These are phyloP conservation scores for Allium fistulosum DNA, from an alignment of 106 monocot genomes.

Conservation along the genomic window DNA sequence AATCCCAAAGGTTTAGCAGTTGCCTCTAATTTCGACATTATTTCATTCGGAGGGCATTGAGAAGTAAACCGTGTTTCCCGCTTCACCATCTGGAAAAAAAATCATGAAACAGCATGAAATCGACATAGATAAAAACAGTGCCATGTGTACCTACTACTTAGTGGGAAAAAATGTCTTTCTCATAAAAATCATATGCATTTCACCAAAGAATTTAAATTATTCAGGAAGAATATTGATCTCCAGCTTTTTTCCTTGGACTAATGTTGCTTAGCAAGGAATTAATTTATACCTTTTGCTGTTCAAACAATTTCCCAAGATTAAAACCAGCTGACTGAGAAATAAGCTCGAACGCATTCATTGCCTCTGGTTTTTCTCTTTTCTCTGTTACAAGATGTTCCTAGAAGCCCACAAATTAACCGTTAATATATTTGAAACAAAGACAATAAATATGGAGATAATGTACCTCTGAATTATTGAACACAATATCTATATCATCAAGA, in stretches of 20 bases:
- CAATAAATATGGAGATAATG: background rate
- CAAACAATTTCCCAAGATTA: conserved; percentile 87
- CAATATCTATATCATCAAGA: conserved; percentile 81
- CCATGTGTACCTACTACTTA: too few relatives aligned
- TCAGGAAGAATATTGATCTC: too few relatives aligned
- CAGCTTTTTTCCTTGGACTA: too few relatives aligned
- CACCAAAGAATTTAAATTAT: too few relatives aligned
- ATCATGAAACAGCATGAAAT: too few relatives aligned
- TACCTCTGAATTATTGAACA: conserved; percentile 81
- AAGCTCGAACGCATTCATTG: conserved; percentile 91
- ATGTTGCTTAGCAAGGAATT: too few relatives aligned
- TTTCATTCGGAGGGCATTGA: conserved; percentile 66
- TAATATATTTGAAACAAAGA: too few relatives aligned
- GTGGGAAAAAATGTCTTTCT: too few relatives aligned
- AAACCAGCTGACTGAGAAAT: conserved; percentile 78
- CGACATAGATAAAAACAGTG: too few relatives aligned
- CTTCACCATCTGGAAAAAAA: conserved; percentile 22
- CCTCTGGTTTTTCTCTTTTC: conserved; percentile 75
- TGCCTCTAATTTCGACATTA: conserved; percentile 85
- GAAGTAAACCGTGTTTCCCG: conserved; percentile 81
- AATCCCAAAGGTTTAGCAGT: conserved; percentile 85
- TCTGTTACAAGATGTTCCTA: conserved; percentile 77
- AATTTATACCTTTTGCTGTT: conserved; percentile 51
- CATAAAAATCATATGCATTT: too few relatives aligned
- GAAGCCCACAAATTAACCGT: too few relatives aligned